These are phyloP conservation scores for Irpex sp. DNA, from an alignment of 1,284 basidiomycete genomes.

Conservation along the genomic window DNA sequence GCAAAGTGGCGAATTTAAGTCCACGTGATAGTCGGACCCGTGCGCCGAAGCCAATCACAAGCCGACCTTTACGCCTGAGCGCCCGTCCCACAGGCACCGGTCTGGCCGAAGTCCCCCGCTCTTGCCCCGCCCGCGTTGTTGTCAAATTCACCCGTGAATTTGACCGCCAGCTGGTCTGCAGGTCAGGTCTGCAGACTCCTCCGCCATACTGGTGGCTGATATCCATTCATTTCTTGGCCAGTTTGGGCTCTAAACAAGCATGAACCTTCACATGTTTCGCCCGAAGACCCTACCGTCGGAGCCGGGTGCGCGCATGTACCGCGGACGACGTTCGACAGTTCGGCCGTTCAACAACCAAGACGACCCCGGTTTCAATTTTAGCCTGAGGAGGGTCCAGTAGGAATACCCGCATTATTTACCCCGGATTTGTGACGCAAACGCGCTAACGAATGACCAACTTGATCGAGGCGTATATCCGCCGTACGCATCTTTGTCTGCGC, in stretches of 20 bases:
- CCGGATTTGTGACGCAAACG: background rate
- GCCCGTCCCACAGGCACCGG: slow-evolving; percentile 5
- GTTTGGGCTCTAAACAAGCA: background rate
- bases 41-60: slow-evolving; percentile 15
- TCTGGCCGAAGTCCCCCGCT: background rate
- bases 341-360: background rate
- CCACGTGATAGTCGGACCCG: slow-evolving; percentile 14
- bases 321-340: background rate
- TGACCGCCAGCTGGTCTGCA: background rate
- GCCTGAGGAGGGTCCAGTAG: background rate
- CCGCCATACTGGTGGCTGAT: background rate
- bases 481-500: background rate
- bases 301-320: background rate
- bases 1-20: slow-evolving; percentile 9
- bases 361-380: background rate
- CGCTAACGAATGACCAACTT: background rate
- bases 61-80: slow-evolving; percentile 8
- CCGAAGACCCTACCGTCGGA: background rate
- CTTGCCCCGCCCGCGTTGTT: background rate
- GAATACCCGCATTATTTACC: background rate
- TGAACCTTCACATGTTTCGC: background rate
- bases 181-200: background rate
- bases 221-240: background rate
- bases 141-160: background rate
- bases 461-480: background rate